Percentiles rank a stretch among this genome's conserved stretches.
These are phyloP conservation scores for Blastobotrys illinoisensis DNA, from an alignment of 1,139 yeast species.

Conservation along the genomic window DNA sequence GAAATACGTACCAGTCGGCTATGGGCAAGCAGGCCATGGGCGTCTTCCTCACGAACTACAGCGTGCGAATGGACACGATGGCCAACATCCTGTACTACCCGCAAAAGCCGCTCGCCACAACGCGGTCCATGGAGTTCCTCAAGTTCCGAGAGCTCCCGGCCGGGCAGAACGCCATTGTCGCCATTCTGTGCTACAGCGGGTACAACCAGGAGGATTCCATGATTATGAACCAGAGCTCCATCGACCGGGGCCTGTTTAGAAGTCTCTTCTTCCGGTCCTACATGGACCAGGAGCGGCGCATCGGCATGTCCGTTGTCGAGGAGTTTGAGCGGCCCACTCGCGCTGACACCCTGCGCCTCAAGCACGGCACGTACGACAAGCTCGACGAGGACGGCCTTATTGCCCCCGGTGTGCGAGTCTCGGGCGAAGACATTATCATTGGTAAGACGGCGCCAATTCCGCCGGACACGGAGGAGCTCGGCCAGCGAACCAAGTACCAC, in stretches of 20 bases:
- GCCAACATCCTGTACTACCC: conserved; percentile 96
- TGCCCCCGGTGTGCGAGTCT: conserved; percentile 97
- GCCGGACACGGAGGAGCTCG: conserved; percentile 95
- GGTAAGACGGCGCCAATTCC: conserved; percentile 99
- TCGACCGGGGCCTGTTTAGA: conserved; percentile 94
- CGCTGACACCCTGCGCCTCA: conserved; percentile 87
- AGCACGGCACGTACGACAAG: conserved; percentile 97
- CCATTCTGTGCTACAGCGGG: conserved; percentile 96
- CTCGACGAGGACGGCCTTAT: conserved; percentile 97
- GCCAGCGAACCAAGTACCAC: conserved; percentile 96
- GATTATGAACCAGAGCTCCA: conserved; percentile 98
- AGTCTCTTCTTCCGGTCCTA: conserved; percentile 93
- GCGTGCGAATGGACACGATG: conserved; percentile 99
- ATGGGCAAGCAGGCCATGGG: conserved; percentile 99
- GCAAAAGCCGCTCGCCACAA: conserved; percentile 97
- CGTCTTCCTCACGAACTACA: conserved; percentile 92
- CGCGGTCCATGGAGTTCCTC: conserved; percentile 97
- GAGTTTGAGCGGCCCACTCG: conserved; percentile 95
- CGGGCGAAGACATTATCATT: conserved; percentile 97
- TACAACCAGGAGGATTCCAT: conserved; percentile 99
- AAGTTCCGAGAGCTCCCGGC: conserved; percentile 98
- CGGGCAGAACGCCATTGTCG: conserved; percentile 98
- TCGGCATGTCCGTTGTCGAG: conserved; percentile 96
- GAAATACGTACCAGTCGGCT: conserved; percentile 98
- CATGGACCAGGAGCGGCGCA: conserved; percentile 97